Evolutionary conservation across 2,329 filamentous ascomycete genomes (phyloP).

Genomic region (Sporothrix luriei): DNA sequence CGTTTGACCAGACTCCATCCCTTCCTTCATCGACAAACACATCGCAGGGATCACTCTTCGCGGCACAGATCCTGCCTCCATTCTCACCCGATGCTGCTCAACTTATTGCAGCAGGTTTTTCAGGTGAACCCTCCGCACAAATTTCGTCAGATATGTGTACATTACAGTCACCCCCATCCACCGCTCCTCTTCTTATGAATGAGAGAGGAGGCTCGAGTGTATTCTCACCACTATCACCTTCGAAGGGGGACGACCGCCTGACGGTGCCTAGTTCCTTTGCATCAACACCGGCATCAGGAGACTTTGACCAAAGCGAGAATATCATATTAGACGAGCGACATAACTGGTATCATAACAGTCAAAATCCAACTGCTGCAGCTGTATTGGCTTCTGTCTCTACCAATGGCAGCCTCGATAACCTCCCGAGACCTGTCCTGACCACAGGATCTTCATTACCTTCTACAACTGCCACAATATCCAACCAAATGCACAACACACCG

Average conservation of each 20-base stretch:
- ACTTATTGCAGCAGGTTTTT: constrained; percentile 8
- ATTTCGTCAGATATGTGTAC: neutral
- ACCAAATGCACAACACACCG: neutral
- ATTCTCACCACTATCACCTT: constrained; percentile 25
- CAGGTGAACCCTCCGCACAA: neutral
- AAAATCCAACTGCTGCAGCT: constrained; percentile 13
- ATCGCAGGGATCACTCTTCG: constrained; percentile 27
- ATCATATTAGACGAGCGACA: constrained; percentile 22
- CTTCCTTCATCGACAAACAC: constrained; percentile 23
- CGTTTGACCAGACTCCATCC: constrained; percentile 26
- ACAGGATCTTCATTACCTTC: neutral
- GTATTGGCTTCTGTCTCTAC: constrained; percentile 22
- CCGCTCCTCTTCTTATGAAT: neutral
- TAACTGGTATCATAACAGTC: constrained; percentile 21
- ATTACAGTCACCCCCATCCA: constrained; percentile 9
- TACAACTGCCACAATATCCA: neutral
- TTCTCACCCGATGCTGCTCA: constrained; percentile 2
- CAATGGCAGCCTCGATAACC: neutral
- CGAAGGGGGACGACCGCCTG: constrained; percentile 15
- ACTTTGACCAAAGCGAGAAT: constrained; percentile 9
- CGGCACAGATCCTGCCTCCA: neutral
- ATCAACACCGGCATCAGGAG: constrained; percentile 24
- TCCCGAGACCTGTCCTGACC: neutral
- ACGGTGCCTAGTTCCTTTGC: constrained; percentile 25
- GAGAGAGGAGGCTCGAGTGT: neutral